phyloP scores from a whole-genome alignment of 768 basidiomycete species.

The Dioszegia crocea region DNA sequence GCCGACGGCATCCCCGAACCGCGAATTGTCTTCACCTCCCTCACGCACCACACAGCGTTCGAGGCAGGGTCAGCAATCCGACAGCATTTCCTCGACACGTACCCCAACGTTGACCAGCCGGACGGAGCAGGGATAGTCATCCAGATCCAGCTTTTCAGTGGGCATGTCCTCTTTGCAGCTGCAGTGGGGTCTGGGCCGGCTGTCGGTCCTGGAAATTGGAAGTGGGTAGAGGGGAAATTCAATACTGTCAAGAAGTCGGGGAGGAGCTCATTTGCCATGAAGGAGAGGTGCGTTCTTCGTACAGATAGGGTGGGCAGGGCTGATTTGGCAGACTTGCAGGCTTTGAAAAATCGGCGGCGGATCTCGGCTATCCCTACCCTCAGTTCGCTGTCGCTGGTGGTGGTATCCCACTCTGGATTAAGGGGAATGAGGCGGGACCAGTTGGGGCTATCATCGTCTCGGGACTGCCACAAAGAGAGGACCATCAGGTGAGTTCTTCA shows the following conservation, averaged over 20 bases:
- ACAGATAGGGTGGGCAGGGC: not conserved
- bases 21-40: slow-evolving; percentile 1
- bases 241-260: slow-evolving; percentile 24
- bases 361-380: slow-evolving; percentile 29
- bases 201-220: slow-evolving; percentile 22
- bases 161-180: slow-evolving; percentile 11
- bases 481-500: slow-evolving; percentile 32
- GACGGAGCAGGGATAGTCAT: slow-evolving; percentile 14
- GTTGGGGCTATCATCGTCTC: slow-evolving; percentile 42
- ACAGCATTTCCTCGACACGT: slow-evolving; percentile 8
- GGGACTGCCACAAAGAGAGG: slow-evolving; percentile 38
- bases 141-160: slow-evolving; percentile 15
- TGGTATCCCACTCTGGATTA: slow-evolving; percentile 26
- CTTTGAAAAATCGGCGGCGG: slow-evolving; percentile 19
- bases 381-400: slow-evolving; percentile 38
- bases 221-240: slow-evolving; percentile 31
- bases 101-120: not conserved
- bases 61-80: slow-evolving; percentile 16
- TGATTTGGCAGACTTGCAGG: slow-evolving; percentile 17
- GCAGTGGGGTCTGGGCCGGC: slow-evolving; percentile 20
- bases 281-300: slow-evolving; percentile 23
- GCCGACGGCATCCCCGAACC: slow-evolving; percentile 1
- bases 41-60: slow-evolving; percentile 15
- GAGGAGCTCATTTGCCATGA: slow-evolving; percentile 25
- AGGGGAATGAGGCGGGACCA: slow-evolving; percentile 19